Percentiles rank a stretch among this genome's conserved stretches.
phyloP scores from a whole-genome alignment of 306 rosid species.

The Sophora flavescens region DNA sequence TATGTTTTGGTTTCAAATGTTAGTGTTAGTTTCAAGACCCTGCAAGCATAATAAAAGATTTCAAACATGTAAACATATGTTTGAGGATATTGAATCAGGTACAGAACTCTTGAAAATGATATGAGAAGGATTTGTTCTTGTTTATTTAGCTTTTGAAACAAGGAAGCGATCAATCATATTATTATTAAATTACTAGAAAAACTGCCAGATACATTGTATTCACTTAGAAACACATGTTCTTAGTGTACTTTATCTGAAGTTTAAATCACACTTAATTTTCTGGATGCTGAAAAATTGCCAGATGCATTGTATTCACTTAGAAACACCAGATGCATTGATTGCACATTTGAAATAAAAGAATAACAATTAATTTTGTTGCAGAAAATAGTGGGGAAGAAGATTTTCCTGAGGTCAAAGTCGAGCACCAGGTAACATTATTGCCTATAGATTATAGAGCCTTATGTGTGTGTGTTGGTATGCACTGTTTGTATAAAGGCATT shows the following conservation, averaged over 20 bases:
- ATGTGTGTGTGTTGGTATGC: not conserved
- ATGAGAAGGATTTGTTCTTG: not conserved
- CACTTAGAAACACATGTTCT: conserved; percentile 7
- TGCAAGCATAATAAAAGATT: not conserved
- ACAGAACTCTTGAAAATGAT: conserved; percentile 25
- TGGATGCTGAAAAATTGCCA: conserved; percentile 28
- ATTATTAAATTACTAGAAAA: not conserved
- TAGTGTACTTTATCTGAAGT: conserved; percentile 17
- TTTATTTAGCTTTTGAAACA: not conserved
- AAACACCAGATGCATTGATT: conserved; percentile 37
- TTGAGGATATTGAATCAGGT: conserved; percentile 25
- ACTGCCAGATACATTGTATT: not conserved
- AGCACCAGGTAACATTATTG: conserved; percentile 77
- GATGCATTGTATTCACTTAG: too few species aligned
- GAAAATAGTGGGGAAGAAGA: conserved; percentile 81
- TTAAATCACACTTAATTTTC: conserved; percentile 26
- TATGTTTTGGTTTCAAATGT: conserved; percentile 29
- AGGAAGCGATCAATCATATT: not conserved
- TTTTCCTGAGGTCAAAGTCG: conserved; percentile 84
- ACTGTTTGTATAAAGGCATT: not conserved
- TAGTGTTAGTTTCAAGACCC: conserved; percentile 12
- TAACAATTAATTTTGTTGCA: conserved; percentile 53
- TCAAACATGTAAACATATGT: too few species aligned
- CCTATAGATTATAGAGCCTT: not conserved
- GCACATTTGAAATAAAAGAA: conserved; percentile 28